Evolutionary conservation across 2,329 filamentous ascomycete genomes (phyloP).

Genomic region (Epichloe sibirici): DNA sequence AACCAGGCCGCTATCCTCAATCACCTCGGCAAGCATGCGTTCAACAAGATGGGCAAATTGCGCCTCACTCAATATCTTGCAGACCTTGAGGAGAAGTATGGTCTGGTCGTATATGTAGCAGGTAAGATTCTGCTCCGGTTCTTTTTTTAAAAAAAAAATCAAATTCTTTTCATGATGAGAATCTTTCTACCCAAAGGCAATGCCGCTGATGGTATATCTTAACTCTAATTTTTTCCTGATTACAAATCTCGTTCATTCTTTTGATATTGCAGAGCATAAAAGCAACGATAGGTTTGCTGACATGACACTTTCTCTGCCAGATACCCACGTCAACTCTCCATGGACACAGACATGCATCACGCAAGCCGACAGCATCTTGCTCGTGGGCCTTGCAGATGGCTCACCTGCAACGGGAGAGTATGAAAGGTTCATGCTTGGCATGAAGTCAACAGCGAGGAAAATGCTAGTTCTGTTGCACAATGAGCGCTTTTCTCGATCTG

Average conservation of each 20-base stretch:
- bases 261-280: conserved; percentile 4
- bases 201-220: conserved; percentile 41
- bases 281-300: conserved; percentile 15
- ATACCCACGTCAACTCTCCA: conserved; percentile 91
- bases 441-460: conserved; percentile 93
- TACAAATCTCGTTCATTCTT: conserved; percentile 2
- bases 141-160: not conserved
- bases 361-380: conserved; percentile 89
- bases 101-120: conserved; percentile 87
- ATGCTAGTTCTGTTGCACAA: conserved; percentile 81
- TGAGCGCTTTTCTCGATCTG: conserved; percentile 76
- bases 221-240: conserved; percentile 62
- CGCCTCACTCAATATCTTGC: conserved; percentile 93
- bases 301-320: conserved; percentile 27
- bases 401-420: conserved; percentile 91
- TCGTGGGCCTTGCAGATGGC: conserved; percentile 82
- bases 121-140: conserved; percentile 32
- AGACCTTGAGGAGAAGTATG: conserved; percentile 93
- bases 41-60: conserved; percentile 93
- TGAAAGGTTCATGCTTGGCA: conserved; percentile 87
- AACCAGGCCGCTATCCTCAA: conserved; percentile 92
- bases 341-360: conserved; percentile 98
- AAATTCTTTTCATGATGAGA: conserved; percentile 35
- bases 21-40: conserved; percentile 89
- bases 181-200: conserved; percentile 35